Conservation (phyloP, 768 basidiomycete genomes). For the Suillus americanus region DNA sequence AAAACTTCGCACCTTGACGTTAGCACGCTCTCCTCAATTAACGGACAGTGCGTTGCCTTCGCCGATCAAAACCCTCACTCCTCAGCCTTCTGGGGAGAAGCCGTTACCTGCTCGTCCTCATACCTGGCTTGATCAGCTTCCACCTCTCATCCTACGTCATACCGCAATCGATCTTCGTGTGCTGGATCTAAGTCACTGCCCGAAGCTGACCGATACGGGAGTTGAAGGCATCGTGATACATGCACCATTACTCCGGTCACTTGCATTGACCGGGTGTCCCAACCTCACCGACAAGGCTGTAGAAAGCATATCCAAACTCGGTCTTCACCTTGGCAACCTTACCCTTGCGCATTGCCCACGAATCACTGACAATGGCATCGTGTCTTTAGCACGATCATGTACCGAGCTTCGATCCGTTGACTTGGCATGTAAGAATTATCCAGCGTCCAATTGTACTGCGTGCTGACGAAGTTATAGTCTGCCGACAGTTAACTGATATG, state of each 20-base stretch:
- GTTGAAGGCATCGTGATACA: conserved; percentile 74
- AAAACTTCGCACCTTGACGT: conserved; percentile 69
- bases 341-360: conserved; percentile 77
- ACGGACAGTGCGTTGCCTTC: conserved; percentile 82
- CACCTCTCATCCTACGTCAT: conserved; percentile 62
- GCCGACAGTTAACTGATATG: conserved; percentile 81
- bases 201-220: conserved; percentile 69
- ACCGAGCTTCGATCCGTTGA: conserved; percentile 78
- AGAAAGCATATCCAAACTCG: conserved; percentile 66
- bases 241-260: conserved; percentile 72
- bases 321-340: conserved; percentile 74
- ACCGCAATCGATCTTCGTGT: conserved; percentile 72
- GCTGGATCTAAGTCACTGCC: conserved; percentile 75
- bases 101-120: conserved; percentile 55
- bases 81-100: conserved; percentile 32
- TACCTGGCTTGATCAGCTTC: conserved; percentile 62
- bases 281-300: conserved; percentile 71
- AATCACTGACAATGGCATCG: conserved; percentile 78
- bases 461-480: conserved; percentile 51
- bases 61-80: conserved; percentile 31
- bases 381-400: conserved; percentile 69
- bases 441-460: conserved; percentile 11
- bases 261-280: conserved; percentile 78
- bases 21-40: conserved; percentile 75
- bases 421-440: conserved; percentile 68